Evolutionary conservation across 176 grass and related monocot species (phyloP).

Genomic region (Oryza glaberrima): DNA sequence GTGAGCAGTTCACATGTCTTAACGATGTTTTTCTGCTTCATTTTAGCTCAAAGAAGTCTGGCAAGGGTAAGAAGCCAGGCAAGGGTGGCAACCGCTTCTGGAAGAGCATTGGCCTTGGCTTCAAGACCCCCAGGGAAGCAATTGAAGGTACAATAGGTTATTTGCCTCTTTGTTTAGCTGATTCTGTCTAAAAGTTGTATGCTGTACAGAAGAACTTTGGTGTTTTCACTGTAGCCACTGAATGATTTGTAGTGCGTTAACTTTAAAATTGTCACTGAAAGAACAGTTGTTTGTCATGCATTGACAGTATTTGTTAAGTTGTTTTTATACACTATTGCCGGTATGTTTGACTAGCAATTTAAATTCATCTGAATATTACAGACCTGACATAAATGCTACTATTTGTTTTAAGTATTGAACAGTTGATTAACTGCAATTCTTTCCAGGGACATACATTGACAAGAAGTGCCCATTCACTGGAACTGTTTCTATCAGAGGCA

Average conservation of each 20-base stretch:
- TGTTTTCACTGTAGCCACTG: background rate
- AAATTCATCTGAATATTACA: background rate
- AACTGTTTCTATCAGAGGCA: constrained; percentile 81
- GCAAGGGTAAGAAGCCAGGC: constrained; percentile 74
- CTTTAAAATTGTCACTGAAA: background rate
- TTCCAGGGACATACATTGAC: constrained; percentile 77
- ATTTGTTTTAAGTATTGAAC: background rate
- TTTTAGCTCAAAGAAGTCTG: constrained; percentile 73
- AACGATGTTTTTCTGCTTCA: background rate
- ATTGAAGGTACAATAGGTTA: constrained; percentile 55
- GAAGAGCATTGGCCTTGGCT: constrained; percentile 89
- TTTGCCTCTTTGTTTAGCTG: background rate
- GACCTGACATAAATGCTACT: background rate
- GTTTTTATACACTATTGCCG: background rate
- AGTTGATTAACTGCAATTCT: background rate
- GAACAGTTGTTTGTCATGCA: background rate
- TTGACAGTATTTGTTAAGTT: background rate
- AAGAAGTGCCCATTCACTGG: constrained; percentile 95
- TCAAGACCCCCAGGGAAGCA: constrained; percentile 90
- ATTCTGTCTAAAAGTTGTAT: background rate
- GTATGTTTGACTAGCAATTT: background rate
- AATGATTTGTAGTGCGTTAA: background rate
- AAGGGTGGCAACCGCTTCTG: constrained; percentile 93
- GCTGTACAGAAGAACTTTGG: background rate
- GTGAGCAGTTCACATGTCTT: background rate